Conservation (phyloP, 176 grass and related monocot species). For the Eragrostis curvula region DNA sequence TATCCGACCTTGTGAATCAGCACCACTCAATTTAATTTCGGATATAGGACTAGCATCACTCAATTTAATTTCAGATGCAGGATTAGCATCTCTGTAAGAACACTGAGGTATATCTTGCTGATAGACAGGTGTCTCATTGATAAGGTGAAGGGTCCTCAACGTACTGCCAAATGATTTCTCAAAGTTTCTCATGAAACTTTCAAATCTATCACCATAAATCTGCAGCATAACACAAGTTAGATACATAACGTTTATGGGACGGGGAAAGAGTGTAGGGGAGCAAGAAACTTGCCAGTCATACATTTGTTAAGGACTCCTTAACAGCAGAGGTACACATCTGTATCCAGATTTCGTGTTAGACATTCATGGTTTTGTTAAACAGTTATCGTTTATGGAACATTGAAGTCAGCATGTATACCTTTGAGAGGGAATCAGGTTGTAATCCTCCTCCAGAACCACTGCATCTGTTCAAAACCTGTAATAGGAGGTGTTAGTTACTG, state of each 20-base stretch:
- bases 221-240: conserved; percentile 45
- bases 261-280: not conserved
- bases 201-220: conserved; percentile 88
- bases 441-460: conserved; percentile 45
- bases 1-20: conserved; percentile 35
- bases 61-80: conserved; percentile 44
- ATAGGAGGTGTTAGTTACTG: conserved; percentile 7
- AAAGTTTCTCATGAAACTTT: conserved; percentile 75
- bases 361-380: conserved; percentile 12
- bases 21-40: conserved; percentile 42
- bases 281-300: conserved; percentile 54
- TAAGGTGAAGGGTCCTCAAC: conserved; percentile 73
- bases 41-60: conserved; percentile 33
- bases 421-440: conserved; percentile 57
- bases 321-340: conserved; percentile 90
- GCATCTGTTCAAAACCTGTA: conserved; percentile 67
- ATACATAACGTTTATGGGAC: conserved; percentile 26
- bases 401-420: conserved; percentile 45
- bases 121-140: conserved; percentile 51
- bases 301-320: conserved; percentile 90
- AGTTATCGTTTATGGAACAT: conserved; percentile 4
- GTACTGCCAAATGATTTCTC: conserved; percentile 92
- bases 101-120: conserved; percentile 40
- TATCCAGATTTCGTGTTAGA: conserved; percentile 44
- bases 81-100: conserved; percentile 32